A percentile compares a stretch with the other conserved stretches of the same genome.
Evolutionary conservation across 1,284 basidiomycete species (phyloP).

Genomic region (Pseudozyma sp.): DNA sequence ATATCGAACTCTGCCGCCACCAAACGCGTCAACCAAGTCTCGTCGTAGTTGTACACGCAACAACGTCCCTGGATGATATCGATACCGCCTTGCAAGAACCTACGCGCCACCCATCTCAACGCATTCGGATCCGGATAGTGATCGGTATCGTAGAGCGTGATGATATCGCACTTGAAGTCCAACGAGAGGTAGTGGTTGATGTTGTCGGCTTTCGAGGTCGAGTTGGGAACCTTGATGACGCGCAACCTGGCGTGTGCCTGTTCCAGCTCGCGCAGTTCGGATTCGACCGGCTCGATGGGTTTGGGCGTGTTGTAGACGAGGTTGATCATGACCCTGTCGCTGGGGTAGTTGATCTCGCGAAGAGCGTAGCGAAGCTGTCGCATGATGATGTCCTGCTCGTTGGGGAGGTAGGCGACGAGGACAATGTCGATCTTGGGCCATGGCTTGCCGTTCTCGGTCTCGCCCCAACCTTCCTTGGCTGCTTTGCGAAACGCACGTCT

Average conservation of each 20-base stretch:
- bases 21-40: constrained; percentile 51
- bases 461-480: constrained; percentile 48
- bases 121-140: constrained; percentile 61
- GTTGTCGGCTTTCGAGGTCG: constrained; percentile 61
- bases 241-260: constrained; percentile 40
- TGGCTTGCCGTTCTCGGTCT: constrained; percentile 42
- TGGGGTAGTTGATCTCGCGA: constrained; percentile 59
- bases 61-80: constrained; percentile 64
- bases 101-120: constrained; percentile 53
- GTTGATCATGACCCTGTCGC: constrained; percentile 56
- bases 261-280: constrained; percentile 48
- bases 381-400: constrained; percentile 63
- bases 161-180: constrained; percentile 56
- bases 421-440: constrained; percentile 61
- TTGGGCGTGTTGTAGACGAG: constrained; percentile 63
- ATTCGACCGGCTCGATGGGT: constrained; percentile 57
- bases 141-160: constrained; percentile 62
- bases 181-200: constrained; percentile 61
- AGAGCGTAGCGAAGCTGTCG: constrained; percentile 57
- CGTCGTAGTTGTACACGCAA: constrained; percentile 60
- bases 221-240: constrained; percentile 60
- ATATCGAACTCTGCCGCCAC: constrained; percentile 62
- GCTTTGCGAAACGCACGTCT: constrained; percentile 51
- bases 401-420: constrained; percentile 62
- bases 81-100: constrained; percentile 60